Evolutionary conservation across 257 asterid genomes (phyloP).

Genomic region (Nicotiana otophora): DNA sequence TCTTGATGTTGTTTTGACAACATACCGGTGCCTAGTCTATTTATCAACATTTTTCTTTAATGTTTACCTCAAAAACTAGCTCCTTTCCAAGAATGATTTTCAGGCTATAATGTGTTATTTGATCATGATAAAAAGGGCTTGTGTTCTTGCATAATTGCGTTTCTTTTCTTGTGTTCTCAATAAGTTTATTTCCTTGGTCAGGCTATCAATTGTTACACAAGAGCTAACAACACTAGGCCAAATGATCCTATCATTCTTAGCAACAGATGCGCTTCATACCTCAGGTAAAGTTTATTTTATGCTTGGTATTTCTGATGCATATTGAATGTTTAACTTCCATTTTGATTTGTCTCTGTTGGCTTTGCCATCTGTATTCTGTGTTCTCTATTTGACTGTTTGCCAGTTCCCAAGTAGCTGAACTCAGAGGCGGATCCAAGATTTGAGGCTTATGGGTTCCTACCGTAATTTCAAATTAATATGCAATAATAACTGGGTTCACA

Average conservation of each 20-base stretch:
- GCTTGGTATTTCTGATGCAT: background rate
- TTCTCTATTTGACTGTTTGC: background rate
- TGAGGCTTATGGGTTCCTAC: no score
- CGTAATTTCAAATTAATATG: no score
- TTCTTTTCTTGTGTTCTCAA: slow-evolving; percentile 8
- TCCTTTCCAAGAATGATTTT: background rate
- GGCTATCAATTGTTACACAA: slow-evolving; percentile 80
- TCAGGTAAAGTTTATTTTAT: slow-evolving; percentile 39
- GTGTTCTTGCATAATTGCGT: background rate
- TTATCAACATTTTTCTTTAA: background rate
- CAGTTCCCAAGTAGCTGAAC: background rate
- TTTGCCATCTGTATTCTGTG: background rate
- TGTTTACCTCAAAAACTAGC: background rate
- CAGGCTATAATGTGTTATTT: background rate
- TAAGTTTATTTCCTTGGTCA: slow-evolving; percentile 18
- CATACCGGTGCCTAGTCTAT: background rate
- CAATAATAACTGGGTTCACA: no score
- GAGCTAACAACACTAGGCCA: slow-evolving; percentile 72
- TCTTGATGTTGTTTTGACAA: background rate
- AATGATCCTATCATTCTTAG: slow-evolving; percentile 62
- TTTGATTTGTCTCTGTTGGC: background rate
- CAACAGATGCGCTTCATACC: slow-evolving; percentile 84
- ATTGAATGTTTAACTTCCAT: background rate
- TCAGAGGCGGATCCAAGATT: no score
- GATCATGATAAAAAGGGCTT: background rate